Conservation (phyloP, 2,329 filamentous ascomycete species). For the Penicillium sp. region DNA sequence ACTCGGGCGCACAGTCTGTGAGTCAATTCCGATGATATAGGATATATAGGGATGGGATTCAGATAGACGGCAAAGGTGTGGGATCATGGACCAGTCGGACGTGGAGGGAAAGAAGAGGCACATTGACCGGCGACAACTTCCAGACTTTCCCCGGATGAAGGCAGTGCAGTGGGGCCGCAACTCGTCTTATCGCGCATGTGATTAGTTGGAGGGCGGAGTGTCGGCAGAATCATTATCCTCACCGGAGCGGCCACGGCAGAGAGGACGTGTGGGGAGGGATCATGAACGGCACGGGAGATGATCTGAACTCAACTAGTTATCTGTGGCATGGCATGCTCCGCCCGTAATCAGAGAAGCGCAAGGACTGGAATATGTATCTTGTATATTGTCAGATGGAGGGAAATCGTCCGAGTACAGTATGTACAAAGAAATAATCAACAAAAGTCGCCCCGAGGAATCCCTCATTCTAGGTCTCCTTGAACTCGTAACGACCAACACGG, state of each 20-base stretch:
- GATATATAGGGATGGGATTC: not conserved
- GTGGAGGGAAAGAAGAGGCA: not conserved
- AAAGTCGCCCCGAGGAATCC: not conserved
- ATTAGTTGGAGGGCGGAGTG: conserved; percentile 9
- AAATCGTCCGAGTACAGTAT: not conserved
- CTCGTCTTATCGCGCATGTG: conserved; percentile 17
- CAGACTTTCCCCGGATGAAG: conserved; percentile 16
- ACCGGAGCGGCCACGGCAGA: not conserved
- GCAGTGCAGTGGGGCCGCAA: conserved; percentile 13
- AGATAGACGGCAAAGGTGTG: not conserved
- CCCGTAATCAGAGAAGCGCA: not conserved
- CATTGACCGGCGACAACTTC: not conserved
- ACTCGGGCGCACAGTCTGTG: not conserved
- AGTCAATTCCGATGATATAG: not conserved
- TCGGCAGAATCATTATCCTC: conserved; percentile 6
- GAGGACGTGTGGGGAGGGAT: not conserved
- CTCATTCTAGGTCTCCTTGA: conserved; percentile 65
- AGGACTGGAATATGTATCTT: not conserved
- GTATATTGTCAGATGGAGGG: not conserved
- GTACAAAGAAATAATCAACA: not conserved
- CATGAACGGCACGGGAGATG: not conserved
- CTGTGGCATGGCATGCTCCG: not conserved
- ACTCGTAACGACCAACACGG: conserved; percentile 75
- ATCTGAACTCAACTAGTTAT: not conserved
- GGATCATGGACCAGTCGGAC: not conserved